Evolutionary conservation across 1,139 yeast genomes (phyloP).

Genomic region (Taphrina flavorubra): DNA sequence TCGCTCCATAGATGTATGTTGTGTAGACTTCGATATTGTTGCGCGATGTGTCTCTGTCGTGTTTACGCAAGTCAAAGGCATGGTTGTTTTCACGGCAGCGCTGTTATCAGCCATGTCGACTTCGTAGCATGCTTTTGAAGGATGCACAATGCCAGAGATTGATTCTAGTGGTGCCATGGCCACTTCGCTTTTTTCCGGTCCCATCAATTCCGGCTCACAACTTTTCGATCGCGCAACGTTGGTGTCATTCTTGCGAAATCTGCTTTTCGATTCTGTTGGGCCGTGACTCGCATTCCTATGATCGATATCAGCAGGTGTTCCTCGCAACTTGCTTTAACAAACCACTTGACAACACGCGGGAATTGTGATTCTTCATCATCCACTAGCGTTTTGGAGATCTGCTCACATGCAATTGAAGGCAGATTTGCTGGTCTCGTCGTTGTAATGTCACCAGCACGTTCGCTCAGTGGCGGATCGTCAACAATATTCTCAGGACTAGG

Average conservation of each 20-base stretch:
- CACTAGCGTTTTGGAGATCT: background rate
- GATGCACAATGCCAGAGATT: too few relatives aligned
- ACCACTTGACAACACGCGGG: slow-evolving; percentile 7
- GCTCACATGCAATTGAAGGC: background rate
- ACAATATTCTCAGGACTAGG: background rate
- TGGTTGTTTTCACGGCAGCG: too few relatives aligned
- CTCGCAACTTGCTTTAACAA: background rate
- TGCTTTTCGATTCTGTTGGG: background rate
- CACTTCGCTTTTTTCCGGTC: too few relatives aligned
- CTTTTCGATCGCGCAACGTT: too few relatives aligned
- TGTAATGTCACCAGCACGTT: background rate
- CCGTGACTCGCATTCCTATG: background rate
- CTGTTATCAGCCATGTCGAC: too few relatives aligned
- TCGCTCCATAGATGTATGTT: background rate
- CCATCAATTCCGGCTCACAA: too few relatives aligned
- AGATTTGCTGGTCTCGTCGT: too few relatives aligned
- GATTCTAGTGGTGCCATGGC: too few relatives aligned
- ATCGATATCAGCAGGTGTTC: too few relatives aligned
- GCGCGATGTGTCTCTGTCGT: too few relatives aligned
- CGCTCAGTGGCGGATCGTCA: background rate
- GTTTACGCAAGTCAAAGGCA: too few relatives aligned
- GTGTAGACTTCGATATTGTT: background rate
- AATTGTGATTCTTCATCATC: slow-evolving; percentile 1
- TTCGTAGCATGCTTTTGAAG: too few relatives aligned
- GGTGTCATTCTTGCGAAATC: background rate